Base-by-base conservation (phyloP, 2,329 filamentous ascomycete genomes). In the Colletotrichum sp. region DNA sequence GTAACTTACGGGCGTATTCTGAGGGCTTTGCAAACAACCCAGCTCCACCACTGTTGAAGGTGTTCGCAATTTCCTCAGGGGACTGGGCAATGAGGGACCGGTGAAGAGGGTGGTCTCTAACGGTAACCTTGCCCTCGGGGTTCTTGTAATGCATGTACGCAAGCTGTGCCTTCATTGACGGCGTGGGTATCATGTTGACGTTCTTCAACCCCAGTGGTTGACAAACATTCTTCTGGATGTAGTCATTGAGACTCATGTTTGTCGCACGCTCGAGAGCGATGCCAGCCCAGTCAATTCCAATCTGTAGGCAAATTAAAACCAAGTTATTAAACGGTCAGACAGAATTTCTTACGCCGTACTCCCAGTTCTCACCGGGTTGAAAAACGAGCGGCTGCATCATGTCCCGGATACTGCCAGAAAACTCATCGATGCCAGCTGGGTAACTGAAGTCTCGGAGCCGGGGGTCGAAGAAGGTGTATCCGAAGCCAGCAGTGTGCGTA, bases 351-450 rank as follows among this genome's bases (percentile, higher is more conserved):
- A 90, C 88, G 1, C 90, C 89, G 26, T 94, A 94, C 72, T 91
- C 87, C 90, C 91, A 94, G 5, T 85, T 85, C 28, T 89, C 87
- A 0, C 92, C 92, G 0, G 93, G 93, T 77, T 94, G 91, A 77
- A 92, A 91, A 2, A 93, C 81, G 18, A 95, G 82, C 1, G 92
- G 90, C 72, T 83, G 80, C 44, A 88, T 79, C 59, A 93, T 84
- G 28, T 91, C 91, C 36, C 86, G 85, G 18, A 88, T 80, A 8
- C 90, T 85, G 1, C 89, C 89, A 0, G 88, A 88, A 79, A 93
- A 91, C 79, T 93, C 92, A 71, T 93, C 90, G 6, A 88, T 79
- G 0, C 91, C 90, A 1, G 84, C 82, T 0, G 91, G 91, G 15
- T 85, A 83, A 3, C 83, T 84, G 82, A 85, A 89, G 16, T 91